Evolutionary conservation across 2,329 filamentous ascomycete species (phyloP), one percentile per base, ranked within the genome.

Genomic region (Shiraia sp.): DNA sequence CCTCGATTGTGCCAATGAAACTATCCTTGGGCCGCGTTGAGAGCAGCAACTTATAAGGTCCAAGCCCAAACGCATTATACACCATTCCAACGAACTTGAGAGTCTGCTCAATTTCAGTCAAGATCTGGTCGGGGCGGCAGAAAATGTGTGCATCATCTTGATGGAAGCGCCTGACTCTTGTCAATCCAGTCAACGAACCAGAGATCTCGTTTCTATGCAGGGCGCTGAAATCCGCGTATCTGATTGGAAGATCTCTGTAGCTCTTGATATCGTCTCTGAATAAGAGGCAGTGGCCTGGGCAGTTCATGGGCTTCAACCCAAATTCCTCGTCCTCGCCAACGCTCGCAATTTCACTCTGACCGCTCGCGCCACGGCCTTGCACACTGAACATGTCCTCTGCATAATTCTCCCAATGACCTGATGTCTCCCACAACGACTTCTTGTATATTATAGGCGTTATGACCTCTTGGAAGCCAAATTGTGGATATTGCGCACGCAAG

Each of bases 71-170:
- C 0, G 85, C 84, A 15, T 75, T 74, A 67, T 92, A 91, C 0
- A 87, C 82, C 58, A 83, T 79, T 37, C 81, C 79, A 35, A 92
- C 83, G 65, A 93, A 92, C 25, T 85, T 81, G 32, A 93, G 70
- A 2, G 87, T 89, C 47, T 80, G 80, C 39, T 79, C 77, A 42
- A 93, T 92, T 70, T 93, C 88, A 3, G 80, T 74, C 52, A 83
- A 76, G 43, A 92, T 88, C 68, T 93, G 88, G 32, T 78, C 76
- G 5, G 86, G 87, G 1, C 87, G 82, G 66, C 90, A 95, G 69
- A 95, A 95, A 49, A 95, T 93, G 69, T 95, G 90, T 5, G 87
- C 88, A 64, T 95, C 90, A 65, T 95, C 90, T 65, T 95, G 90
- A 68, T 93, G 88, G 69, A 95, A 95, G 14, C 90, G 81, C 24